These are phyloP conservation scores for Anaeromyces robustus DNA, from an alignment of 192 early-diverging fungal genomes.

Conservation along the genomic window DNA sequence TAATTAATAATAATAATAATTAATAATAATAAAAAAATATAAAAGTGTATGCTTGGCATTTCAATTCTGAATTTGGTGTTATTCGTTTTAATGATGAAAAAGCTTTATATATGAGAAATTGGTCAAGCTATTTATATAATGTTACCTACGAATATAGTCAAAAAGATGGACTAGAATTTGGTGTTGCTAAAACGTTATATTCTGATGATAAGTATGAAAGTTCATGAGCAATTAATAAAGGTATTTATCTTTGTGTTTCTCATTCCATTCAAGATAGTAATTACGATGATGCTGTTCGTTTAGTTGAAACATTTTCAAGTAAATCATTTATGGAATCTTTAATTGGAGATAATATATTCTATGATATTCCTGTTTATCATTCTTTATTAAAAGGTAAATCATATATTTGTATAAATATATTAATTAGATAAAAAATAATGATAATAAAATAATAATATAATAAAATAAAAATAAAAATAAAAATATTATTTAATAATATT, in stretches of 20 bases:
- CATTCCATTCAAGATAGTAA: background rate
- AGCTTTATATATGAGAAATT: background rate
- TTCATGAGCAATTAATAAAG: background rate
- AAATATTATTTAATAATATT: background rate
- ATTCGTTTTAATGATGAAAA: background rate
- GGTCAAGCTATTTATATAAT: background rate
- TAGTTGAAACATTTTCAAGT: background rate
- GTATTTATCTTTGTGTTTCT: background rate
- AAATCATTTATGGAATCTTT: background rate
- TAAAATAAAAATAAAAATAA: too few relatives aligned
- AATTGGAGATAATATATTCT: background rate
- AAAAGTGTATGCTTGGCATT: background rate
- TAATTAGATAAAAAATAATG: background rate
- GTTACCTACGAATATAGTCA: background rate
- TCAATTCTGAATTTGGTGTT: background rate
- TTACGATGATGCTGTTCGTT: background rate
- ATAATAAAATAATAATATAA: background rate
- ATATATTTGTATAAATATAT: background rate
- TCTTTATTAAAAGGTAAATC: background rate
- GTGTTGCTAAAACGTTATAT: background rate
- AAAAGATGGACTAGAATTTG: too few relatives aligned
- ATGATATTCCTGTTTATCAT: background rate
- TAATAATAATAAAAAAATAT: background rate
- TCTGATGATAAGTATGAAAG: background rate
- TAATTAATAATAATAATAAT: too few relatives aligned